Evolutionary conservation across 2,329 filamentous ascomycete genomes (phyloP), one percentile per base, ranked within the genome.

Genomic region (Sordariomycetes sp.): DNA sequence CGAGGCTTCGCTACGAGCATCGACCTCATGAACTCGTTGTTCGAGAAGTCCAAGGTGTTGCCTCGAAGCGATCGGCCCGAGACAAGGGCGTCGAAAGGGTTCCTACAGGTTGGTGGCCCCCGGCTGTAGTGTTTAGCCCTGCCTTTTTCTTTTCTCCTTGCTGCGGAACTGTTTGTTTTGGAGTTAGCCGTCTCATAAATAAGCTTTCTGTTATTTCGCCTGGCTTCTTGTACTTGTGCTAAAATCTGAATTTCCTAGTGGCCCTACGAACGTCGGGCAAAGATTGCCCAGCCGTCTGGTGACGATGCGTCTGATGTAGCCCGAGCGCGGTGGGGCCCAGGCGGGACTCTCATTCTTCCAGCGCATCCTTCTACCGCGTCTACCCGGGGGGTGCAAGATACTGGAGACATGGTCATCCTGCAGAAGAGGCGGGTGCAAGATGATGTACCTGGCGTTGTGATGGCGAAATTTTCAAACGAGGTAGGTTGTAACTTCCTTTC

Each of bases 1-100:
- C 82, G 83, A 62, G 86, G 87, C 1, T 93, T 96, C 71, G 82
- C 85, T 22, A 96, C 88, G 22, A 92, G 89, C 67, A 96, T 97
- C 73, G 94, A 97, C 75, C 77, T 97, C 69, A 97, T 96, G 90
- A 93, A 96, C 69, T 96, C 90, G 54, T 77, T 97, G 59, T 97
- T 95, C 72, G 88, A 89, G 70, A 83, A 87, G 72, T 79, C 85
- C 62, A 84, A 82, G 74, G 46, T 50, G 20, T 3, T 50, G 20
- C 20, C 46, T 24, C 46, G 22, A 20, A 20, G 46, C 22, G 46
- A 50, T 24, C 46, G 20, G 12, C 11, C 22, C 7, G n/a, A 50
- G 16, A n/a, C 40, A n/a, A 46, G 18, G n/a, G n/a, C 78, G 60
- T 74, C 77, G 65, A 83, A 83, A 74, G 88, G 89, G 69, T 89